These are phyloP conservation scores for Dothideomycetidae sp. DNA, from an alignment of 2,329 filamentous ascomycete species.

Conservation along the genomic window DNA sequence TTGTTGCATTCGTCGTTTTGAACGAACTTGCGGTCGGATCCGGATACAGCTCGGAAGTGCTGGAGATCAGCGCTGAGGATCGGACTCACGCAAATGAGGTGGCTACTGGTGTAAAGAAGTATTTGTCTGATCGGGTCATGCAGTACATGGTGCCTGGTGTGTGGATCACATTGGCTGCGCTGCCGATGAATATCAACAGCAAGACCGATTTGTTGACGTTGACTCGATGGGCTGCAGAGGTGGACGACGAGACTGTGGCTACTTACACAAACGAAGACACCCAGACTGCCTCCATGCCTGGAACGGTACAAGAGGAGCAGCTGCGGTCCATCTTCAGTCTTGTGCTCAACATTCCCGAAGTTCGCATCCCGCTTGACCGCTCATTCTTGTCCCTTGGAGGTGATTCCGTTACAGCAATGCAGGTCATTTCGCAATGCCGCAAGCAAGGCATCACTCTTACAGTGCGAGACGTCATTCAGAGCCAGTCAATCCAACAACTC, in stretches of 20 bases:
- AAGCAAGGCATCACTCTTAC: neutral
- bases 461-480: neutral
- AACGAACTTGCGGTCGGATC: neutral
- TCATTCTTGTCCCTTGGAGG: constrained; percentile 23
- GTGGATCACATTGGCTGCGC: constrained; percentile 48
- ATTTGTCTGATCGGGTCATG: constrained; percentile 33
- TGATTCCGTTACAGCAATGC: constrained; percentile 32
- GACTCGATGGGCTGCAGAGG: too few relatives aligned
- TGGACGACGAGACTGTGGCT: too few relatives aligned
- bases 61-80: too few relatives aligned
- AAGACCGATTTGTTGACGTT: constrained; percentile 52
- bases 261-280: constrained; percentile 35
- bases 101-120: too few relatives aligned
- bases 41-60: too few relatives aligned
- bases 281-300: too few relatives aligned
- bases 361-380: constrained; percentile 20
- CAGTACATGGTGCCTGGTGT: constrained; percentile 63
- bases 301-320: too few relatives aligned
- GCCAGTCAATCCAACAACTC: neutral
- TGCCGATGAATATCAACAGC: constrained; percentile 57
- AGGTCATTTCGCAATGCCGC: constrained; percentile 22
- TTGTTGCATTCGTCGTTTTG: neutral
- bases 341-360: constrained; percentile 29
- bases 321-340: constrained; percentile 41
- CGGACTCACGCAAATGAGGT: too few relatives aligned